A percentile compares a stretch with the other conserved stretches of the same genome.
These are phyloP conservation scores for Psilocybe cyanescens DNA, from an alignment of 768 basidiomycete genomes.

Conservation along the genomic window DNA sequence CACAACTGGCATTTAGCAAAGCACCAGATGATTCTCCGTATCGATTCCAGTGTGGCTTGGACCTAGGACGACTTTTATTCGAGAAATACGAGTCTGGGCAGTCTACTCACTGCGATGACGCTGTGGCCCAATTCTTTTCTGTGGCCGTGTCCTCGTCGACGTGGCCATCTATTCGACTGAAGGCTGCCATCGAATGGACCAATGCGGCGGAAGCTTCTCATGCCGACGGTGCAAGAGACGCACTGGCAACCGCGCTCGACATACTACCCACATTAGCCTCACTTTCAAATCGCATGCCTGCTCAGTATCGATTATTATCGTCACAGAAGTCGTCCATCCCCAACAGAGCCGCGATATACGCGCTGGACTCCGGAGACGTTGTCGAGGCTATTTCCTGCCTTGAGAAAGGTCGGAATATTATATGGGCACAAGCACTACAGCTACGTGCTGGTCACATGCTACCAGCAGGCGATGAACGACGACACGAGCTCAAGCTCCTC, in stretches of 20 bases:
- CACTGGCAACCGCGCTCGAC: neutral
- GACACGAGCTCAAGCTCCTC: neutral
- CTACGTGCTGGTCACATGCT: neutral
- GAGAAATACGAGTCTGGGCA: neutral
- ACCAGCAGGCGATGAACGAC: neutral
- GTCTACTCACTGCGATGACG: neutral
- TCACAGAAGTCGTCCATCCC: neutral
- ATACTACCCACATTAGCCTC: constrained; percentile 4
- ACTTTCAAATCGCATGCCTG: neutral
- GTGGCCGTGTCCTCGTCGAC: constrained; percentile 1
- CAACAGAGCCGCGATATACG: constrained; percentile 1
- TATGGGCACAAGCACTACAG: constrained; percentile 6
- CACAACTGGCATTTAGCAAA: constrained; percentile 2
- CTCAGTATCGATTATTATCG: neutral
- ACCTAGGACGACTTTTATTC: neutral
- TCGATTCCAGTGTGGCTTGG: neutral
- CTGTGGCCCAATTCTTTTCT: neutral
- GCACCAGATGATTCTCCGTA: constrained; percentile 4
- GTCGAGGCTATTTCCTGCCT: neutral
- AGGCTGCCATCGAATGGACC: constrained; percentile 6
- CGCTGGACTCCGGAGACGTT: neutral
- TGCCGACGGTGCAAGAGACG: neutral
- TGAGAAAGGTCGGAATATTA: constrained; percentile 3
- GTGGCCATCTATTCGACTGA: constrained; percentile 6
- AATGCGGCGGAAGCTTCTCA: neutral